A percentile compares a stretch with the other conserved stretches of the same genome.
These are phyloP conservation scores for Trichoderma semiorbis DNA, from an alignment of 2,329 filamentous ascomycete genomes.

Conservation along the genomic window DNA sequence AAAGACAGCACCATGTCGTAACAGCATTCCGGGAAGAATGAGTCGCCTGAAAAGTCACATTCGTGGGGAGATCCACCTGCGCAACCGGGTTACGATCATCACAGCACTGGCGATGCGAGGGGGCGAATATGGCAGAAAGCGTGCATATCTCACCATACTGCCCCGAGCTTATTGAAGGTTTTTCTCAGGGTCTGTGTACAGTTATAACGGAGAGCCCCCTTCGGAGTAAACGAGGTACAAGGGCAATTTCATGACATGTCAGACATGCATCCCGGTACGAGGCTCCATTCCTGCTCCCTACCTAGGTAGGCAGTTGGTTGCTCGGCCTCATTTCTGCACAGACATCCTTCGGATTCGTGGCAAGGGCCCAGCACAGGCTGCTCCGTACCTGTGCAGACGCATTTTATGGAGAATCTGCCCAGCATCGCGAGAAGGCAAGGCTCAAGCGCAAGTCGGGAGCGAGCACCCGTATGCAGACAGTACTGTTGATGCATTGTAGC, in stretches of 20 bases:
- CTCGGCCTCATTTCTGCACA: conserved; percentile 1
- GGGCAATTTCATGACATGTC: conserved; percentile 12
- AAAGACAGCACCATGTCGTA: neutral
- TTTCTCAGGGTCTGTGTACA: neutral
- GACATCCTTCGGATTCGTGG: conserved; percentile 5
- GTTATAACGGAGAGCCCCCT: neutral
- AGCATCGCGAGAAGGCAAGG: neutral
- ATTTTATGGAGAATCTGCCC: conserved; percentile 6
- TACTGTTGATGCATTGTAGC: neutral
- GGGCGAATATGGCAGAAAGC: neutral
- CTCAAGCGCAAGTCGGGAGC: neutral
- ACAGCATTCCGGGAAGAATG: neutral
- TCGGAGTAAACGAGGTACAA: conserved; percentile 2
- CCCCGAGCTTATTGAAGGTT: neutral
- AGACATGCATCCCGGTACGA: conserved; percentile 11
- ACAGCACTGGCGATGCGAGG: conserved; percentile 4
- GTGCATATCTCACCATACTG: neutral
- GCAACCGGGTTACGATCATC: neutral
- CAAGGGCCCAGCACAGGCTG: neutral
- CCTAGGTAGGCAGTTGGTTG: neutral
- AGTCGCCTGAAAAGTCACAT: conserved; percentile 7
- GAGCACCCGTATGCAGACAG: neutral
- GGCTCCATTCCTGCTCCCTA: conserved; percentile 9
- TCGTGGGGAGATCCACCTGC: conserved; percentile 12
- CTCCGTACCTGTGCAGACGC: neutral